Base-by-base conservation (phyloP, 805 yeast genomes). In the Ogataea corticis region DNA sequence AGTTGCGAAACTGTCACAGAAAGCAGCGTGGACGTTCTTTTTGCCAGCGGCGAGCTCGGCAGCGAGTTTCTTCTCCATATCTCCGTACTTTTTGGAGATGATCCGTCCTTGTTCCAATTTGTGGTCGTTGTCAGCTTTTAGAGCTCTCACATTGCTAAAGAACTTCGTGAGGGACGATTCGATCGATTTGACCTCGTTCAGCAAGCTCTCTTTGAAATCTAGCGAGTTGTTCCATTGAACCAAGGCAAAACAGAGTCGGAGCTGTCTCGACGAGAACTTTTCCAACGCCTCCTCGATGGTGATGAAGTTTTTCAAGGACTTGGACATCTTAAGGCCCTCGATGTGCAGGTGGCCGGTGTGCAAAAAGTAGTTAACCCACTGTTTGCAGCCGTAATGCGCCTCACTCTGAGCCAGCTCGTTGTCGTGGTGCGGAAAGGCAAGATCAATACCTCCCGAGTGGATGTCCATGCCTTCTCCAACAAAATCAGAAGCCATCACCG, bases 381-480 rank as follows among this genome's bases (percentile, higher is more conserved):
- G 99, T 40, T 80, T 69, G 67, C 87, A 83, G 61, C 87, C 90
- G 65, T 75, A 92, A 65, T 83, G 85, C 6, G 98, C 98, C 67
- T 94, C 99, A 21, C 91, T 78, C 72, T 94, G 99, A 1, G 99
- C 99, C 52, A 94, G 73, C 70, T 94, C 99, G 61, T 94, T 94
- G 67, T 94, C 99, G 69, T 94, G 99, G 66, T 94, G 99, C 2
- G 99, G 99, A 73, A 94, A 94, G 16, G 98, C 97, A 60, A 94
- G 77, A 70, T 94, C 99, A 44, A 94, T 82, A 54, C 99, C 99
- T 47, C 99, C 99, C 14, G 96, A 83, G 65, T 94, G 99, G 55
- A 94, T 88, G 67, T 94, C 99, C 77, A 94, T 86, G 48, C 76
- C 75, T 16, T 78, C 68, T 4, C 98, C 98, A 31, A 87, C 76